These are phyloP conservation scores for Botrytis aclada DNA, from an alignment of 2,329 filamentous ascomycete species.

Conservation along the genomic window DNA sequence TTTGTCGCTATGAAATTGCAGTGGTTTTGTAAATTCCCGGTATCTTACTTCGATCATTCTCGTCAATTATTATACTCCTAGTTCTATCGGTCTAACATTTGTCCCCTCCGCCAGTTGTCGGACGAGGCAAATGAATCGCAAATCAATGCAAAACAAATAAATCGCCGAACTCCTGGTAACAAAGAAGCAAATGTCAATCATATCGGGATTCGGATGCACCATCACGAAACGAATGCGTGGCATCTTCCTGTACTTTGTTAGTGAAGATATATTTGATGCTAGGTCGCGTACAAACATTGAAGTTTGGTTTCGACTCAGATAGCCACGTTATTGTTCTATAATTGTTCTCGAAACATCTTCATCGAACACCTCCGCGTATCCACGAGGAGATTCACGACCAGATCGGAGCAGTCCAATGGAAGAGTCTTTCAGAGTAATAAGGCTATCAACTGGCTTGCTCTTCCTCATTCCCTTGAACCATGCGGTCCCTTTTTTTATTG, in stretches of 20 bases:
- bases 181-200: background rate
- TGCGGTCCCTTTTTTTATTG: background rate
- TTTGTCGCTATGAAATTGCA: background rate
- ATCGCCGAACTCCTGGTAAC: background rate
- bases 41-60: background rate
- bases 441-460: background rate
- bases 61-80: background rate
- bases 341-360: background rate
- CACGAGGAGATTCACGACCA: background rate
- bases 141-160: background rate
- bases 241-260: slow-evolving; percentile 1
- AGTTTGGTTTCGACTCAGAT: background rate
- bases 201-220: background rate
- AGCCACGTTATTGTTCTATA: background rate
- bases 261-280: background rate
- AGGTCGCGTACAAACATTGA: background rate
- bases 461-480: background rate
- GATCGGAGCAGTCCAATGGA: background rate
- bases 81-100: background rate
- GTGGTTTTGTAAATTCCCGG: background rate
- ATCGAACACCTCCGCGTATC: slow-evolving; percentile 3
- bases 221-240: background rate
- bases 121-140: background rate
- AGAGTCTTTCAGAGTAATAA: background rate
- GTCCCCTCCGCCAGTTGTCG: background rate